Percentiles rank a stretch among this genome's conserved stretches.
These are phyloP conservation scores for Aspergillus sparsus DNA, from an alignment of 495 filamentous ascomycete genomes.

Conservation along the genomic window DNA sequence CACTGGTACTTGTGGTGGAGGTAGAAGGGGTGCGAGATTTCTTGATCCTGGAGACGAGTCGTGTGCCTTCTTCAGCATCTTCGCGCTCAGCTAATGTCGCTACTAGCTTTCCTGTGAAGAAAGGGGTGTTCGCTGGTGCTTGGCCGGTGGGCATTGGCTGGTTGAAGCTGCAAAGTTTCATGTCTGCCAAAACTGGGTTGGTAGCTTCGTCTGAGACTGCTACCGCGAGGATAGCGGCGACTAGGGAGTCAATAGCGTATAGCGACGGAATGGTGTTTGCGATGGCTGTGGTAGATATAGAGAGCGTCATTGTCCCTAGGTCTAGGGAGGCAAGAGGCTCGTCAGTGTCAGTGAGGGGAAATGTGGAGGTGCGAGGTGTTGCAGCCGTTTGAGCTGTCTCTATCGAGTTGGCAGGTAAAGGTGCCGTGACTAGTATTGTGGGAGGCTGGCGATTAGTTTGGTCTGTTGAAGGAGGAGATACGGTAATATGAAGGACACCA, in stretches of 20 bases:
- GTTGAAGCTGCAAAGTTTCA: constrained; percentile 30
- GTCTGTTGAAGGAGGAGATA: constrained; percentile 37
- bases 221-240: constrained; percentile 68
- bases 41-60: constrained; percentile 36
- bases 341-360: constrained; percentile 44
- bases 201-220: constrained; percentile 60
- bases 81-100: constrained; percentile 47
- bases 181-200: constrained; percentile 39
- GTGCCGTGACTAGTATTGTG: constrained; percentile 45
- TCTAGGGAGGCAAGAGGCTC: constrained; percentile 53
- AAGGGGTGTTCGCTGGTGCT: constrained; percentile 1
- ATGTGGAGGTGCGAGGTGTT: constrained; percentile 44
- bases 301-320: constrained; percentile 48
- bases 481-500: constrained; percentile 42
- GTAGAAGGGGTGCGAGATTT: constrained; percentile 15
- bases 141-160: neutral
- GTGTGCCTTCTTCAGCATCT: constrained; percentile 37
- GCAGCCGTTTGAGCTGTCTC: constrained; percentile 43
- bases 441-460: constrained; percentile 35
- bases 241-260: constrained; percentile 74
- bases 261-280: constrained; percentile 54
- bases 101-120: constrained; percentile 36
- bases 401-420: constrained; percentile 36
- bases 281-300: constrained; percentile 47
- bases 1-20: neutral